phyloP scores from a whole-genome alignment of 768 basidiomycete genomes.

The Imleria badia region DNA sequence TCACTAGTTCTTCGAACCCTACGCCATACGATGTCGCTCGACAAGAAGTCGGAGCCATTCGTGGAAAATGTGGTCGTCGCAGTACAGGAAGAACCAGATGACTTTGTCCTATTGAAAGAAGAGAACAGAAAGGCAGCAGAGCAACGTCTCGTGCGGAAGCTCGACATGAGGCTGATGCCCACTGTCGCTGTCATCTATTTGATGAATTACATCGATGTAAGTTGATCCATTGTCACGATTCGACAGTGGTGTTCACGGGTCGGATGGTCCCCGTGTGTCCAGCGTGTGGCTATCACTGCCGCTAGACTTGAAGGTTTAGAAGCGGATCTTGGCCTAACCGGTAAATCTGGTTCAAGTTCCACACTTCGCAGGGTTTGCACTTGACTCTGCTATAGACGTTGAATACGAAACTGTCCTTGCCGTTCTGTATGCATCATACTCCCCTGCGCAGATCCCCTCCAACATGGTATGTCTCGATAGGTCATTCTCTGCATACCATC shows the following conservation, averaged over 20 bases:
- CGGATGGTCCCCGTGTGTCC: neutral
- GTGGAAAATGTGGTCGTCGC: neutral
- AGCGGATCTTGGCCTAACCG: constrained; percentile 36
- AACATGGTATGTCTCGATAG: constrained; percentile 49
- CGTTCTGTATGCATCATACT: constrained; percentile 56
- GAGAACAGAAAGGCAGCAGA: constrained; percentile 19
- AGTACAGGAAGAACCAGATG: constrained; percentile 2
- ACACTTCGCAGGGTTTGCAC: neutral
- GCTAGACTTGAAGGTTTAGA: constrained; percentile 42
- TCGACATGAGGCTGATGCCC: constrained; percentile 31
- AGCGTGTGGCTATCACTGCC: constrained; percentile 41
- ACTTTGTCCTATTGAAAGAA: constrained; percentile 8
- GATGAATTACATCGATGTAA: constrained; percentile 28
- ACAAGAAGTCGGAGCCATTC: constrained; percentile 13
- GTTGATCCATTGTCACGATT: neutral
- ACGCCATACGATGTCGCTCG: neutral
- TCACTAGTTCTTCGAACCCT: neutral
- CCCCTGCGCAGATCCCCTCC: constrained; percentile 63
- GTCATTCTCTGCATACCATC: no score
- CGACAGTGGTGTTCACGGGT: neutral
- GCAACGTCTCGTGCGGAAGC: constrained; percentile 24
- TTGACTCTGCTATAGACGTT: constrained; percentile 36
- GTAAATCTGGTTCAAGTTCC: constrained; percentile 13
- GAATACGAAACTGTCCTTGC: constrained; percentile 55
- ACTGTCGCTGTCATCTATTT: constrained; percentile 24